phyloP scores from a whole-genome alignment of 1,139 yeast species.

The Zhuliangozyma blackwelliae region DNA sequence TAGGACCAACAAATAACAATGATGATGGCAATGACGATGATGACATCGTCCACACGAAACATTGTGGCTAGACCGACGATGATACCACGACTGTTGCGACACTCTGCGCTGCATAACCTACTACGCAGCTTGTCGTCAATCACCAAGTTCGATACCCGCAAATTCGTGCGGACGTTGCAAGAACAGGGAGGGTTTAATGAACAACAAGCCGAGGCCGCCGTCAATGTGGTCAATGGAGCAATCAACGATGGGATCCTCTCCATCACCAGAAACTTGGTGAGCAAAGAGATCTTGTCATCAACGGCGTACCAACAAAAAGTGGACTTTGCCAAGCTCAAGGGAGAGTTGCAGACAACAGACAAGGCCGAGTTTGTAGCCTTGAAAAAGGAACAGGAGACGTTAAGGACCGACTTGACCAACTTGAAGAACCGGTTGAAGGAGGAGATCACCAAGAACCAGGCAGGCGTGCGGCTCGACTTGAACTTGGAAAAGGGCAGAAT shows the following conservation, averaged over 20 bases:
- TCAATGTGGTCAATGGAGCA: constrained; percentile 69
- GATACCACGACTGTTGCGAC: too few relatives aligned
- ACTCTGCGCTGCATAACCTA: too few relatives aligned
- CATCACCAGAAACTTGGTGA: constrained; percentile 71
- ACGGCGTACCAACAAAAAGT: constrained; percentile 94
- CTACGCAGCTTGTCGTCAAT: constrained; percentile 20
- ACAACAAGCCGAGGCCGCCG: constrained; percentile 78
- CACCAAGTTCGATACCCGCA: constrained; percentile 72
- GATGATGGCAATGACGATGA: too few relatives aligned
- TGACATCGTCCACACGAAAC: too few relatives aligned
- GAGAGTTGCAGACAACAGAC: constrained; percentile 86
- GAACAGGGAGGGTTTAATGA: constrained; percentile 65
- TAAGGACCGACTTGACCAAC: constrained; percentile 82
- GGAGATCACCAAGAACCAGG: constrained; percentile 86
- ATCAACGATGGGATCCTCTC: constrained; percentile 78
- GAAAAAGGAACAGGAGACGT: constrained; percentile 82
- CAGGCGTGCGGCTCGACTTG: constrained; percentile 84
- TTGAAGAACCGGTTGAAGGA: constrained; percentile 80
- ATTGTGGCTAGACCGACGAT: too few relatives aligned
- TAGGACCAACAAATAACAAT: too few relatives aligned
- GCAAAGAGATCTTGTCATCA: constrained; percentile 75
- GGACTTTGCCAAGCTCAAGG: constrained; percentile 89
- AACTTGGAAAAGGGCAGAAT: constrained; percentile 93
- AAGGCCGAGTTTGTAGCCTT: constrained; percentile 78
- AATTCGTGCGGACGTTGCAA: constrained; percentile 65